Evolutionary conservation across 805 yeast genomes (phyloP).

Genomic region (Ogataea trehaloabstinens): DNA sequence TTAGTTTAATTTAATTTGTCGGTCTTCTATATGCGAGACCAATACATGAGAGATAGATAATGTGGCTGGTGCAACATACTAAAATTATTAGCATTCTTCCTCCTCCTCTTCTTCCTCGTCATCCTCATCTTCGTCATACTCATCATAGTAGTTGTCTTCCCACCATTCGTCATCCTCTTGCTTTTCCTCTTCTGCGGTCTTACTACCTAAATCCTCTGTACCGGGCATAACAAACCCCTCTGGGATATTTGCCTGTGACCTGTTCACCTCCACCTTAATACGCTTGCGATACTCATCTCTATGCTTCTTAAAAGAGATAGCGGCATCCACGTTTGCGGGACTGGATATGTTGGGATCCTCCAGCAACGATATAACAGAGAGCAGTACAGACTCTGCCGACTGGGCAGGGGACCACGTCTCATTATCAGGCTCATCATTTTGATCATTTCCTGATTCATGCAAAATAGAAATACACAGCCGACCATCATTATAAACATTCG

Average conservation of each 20-base stretch:
- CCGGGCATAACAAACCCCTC: conserved; percentile 81
- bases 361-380: conserved; percentile 83
- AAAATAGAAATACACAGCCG: conserved; percentile 89
- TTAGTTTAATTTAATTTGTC: too few relatives aligned
- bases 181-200: conserved; percentile 24
- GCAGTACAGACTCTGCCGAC: conserved; percentile 88
- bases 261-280: conserved; percentile 76
- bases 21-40: too few relatives aligned
- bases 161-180: conserved; percentile 33
- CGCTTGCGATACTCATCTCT: conserved; percentile 75
- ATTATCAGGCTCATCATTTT: conserved; percentile 87
- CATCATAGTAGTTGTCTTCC: conserved; percentile 33
- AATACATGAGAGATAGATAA: too few relatives aligned
- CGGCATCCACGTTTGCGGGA: conserved; percentile 97
- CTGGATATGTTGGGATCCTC: conserved; percentile 93
- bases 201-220: conserved; percentile 46
- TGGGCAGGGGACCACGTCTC: conserved; percentile 97
- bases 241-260: conserved; percentile 83
- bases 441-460: conserved; percentile 84
- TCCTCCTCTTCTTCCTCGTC: conserved; percentile 26
- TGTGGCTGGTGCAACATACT: too few relatives aligned
- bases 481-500: conserved; percentile 94
- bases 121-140: conserved; percentile 32
- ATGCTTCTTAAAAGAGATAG: conserved; percentile 87
- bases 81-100: conserved; percentile 7